Conservation (phyloP, 148 eudicot genomes). For the Chenopodium berlandieri region DNA sequence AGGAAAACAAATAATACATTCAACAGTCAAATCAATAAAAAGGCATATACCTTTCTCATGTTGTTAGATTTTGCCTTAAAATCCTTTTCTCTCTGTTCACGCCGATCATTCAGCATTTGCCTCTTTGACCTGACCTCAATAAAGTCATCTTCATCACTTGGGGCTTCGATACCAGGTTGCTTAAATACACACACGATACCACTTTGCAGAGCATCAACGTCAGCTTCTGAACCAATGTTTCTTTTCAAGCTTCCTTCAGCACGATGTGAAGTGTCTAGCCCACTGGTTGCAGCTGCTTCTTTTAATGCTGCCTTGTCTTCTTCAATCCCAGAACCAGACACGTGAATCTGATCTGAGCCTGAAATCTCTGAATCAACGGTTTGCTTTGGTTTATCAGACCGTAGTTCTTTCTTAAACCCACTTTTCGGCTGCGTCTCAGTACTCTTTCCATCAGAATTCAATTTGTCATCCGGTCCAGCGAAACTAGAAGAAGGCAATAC, state of each 20-base stretch:
- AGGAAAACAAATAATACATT: background rate
- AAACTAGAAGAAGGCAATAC: constrained; percentile 26
- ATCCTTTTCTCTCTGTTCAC: constrained; percentile 95
- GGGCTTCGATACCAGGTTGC: constrained; percentile 92
- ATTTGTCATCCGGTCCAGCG: constrained; percentile 40
- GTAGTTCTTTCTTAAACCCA: constrained; percentile 42
- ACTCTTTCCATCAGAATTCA: constrained; percentile 34
- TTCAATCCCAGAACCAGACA: constrained; percentile 31
- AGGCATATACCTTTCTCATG: constrained; percentile 54
- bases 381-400: constrained; percentile 39
- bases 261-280: constrained; percentile 30
- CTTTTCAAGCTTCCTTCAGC: constrained; percentile 67
- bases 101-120: constrained; percentile 97
- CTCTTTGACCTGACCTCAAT: constrained; percentile 97
- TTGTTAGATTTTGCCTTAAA: constrained; percentile 69
- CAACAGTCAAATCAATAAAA: constrained; percentile 5
- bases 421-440: constrained; percentile 36
- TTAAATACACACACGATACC: constrained; percentile 77
- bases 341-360: constrained; percentile 40
- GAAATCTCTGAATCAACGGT: constrained; percentile 34
- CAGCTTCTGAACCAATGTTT: constrained; percentile 57
- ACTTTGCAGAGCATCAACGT: constrained; percentile 90
- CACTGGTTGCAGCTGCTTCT: constrained; percentile 29
- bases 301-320: constrained; percentile 32
- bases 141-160: constrained; percentile 95